Conservation (phyloP, 2,329 filamentous ascomycete species). For the Colletotrichum sp. region DNA sequence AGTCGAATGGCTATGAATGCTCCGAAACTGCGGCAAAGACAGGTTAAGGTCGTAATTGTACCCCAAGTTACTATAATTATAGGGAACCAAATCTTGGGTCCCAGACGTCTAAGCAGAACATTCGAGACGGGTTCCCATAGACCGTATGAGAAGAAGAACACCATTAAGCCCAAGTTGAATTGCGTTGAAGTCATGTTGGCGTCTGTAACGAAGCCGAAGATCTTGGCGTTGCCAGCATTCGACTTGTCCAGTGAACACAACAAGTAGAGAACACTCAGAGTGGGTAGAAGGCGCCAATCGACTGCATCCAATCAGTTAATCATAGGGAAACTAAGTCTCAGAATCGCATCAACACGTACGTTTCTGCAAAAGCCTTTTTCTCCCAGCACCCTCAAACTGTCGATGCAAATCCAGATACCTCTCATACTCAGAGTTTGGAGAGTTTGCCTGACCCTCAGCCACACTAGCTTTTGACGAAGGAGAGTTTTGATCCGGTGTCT, state of each 20-base stretch:
- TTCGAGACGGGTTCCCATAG: background rate
- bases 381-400: background rate
- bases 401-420: background rate
- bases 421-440: background rate
- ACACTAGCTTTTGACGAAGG: background rate
- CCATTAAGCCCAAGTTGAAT: constrained; percentile 46
- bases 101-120: background rate
- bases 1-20: background rate
- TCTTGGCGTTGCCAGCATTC: background rate
- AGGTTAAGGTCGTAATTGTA: background rate
- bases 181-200: constrained; percentile 11
- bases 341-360: background rate
- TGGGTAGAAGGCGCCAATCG: background rate
- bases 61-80: background rate
- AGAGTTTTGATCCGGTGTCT: background rate
- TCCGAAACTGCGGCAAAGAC: background rate
- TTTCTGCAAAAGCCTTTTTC: background rate
- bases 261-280: background rate
- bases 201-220: constrained; percentile 16
- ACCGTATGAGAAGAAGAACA: constrained; percentile 45
- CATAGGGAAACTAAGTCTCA: background rate
- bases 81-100: background rate
- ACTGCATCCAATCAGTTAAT: background rate
- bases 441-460: background rate
- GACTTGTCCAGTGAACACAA: background rate